Percentiles rank a stretch among this genome's conserved stretches.
These are phyloP conservation scores for Croton setiger DNA, from an alignment of 441 rosid genomes.

Conservation along the genomic window DNA sequence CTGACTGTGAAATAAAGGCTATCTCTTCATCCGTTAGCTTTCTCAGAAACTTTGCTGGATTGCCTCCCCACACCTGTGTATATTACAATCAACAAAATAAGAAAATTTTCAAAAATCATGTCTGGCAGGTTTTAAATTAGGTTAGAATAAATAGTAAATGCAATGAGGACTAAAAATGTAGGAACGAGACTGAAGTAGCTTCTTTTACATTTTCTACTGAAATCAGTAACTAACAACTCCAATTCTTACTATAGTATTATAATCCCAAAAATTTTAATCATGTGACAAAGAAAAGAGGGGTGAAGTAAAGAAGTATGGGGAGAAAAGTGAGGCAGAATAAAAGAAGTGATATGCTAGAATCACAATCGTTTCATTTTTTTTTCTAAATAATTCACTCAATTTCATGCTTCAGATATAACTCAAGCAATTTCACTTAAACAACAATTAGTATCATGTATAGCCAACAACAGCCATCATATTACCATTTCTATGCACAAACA, in stretches of 20 bases:
- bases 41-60: conserved; percentile 88
- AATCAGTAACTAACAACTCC: neutral
- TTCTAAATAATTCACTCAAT: neutral
- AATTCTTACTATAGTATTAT: neutral
- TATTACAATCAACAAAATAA: neutral
- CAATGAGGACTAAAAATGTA: neutral
- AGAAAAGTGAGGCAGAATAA: neutral
- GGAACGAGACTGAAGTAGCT: neutral
- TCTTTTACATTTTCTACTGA: neutral
- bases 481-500: neutral
- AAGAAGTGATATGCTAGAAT: neutral
- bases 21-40: conserved; percentile 73
- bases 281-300: neutral
- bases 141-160: neutral
- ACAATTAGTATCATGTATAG: neutral
- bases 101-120: neutral
- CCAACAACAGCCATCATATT: neutral
- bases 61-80: conserved; percentile 95
- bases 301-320: neutral
- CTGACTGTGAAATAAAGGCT: conserved; percentile 68
- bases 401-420: neutral
- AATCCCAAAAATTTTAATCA: neutral
- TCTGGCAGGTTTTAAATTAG: neutral
- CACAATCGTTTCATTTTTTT: neutral
- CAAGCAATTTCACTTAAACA: neutral